Evolutionary conservation across 805 yeast species (phyloP).

Genomic region (Kodamaea restingae): DNA sequence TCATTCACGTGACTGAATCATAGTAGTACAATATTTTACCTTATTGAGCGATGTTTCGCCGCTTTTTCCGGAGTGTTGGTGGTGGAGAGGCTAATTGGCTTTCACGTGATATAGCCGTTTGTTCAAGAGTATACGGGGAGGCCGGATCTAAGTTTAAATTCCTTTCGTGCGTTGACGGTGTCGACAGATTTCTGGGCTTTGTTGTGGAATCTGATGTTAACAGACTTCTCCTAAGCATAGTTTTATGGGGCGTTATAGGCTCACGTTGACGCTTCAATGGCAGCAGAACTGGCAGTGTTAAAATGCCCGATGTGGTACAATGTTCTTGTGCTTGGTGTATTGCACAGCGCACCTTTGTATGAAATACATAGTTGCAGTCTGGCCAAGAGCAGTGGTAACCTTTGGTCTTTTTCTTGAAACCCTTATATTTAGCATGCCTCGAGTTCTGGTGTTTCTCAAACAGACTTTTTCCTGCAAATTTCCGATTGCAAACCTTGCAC

Average conservation of each 20-base stretch:
- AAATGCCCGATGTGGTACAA: background rate
- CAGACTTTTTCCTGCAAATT: slow-evolving; percentile 2
- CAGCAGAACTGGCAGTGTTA: slow-evolving; percentile 4
- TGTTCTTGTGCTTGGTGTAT: slow-evolving; percentile 5
- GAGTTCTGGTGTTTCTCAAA: background rate
- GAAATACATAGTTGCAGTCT: background rate
- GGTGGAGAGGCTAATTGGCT: slow-evolving; percentile 1
- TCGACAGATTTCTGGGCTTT: no score
- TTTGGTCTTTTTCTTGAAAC: background rate
- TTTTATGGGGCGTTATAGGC: background rate
- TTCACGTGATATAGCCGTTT: background rate
- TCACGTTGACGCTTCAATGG: background rate
- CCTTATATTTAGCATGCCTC: background rate
- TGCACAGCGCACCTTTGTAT: slow-evolving; percentile 3
- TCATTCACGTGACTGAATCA: background rate
- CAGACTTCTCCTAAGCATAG: no score
- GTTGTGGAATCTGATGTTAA: no score
- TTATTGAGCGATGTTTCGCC: background rate
- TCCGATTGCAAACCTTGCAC: slow-evolving; percentile 1
- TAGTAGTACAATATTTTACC: no score
- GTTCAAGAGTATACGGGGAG: background rate
- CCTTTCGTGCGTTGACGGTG: no score
- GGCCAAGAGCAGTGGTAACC: background rate
- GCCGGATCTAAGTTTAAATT: no score
- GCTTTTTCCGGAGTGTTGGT: background rate